Evolutionary conservation across 768 basidiomycete species (phyloP).

Genomic region (Auriculariales sp.): DNA sequence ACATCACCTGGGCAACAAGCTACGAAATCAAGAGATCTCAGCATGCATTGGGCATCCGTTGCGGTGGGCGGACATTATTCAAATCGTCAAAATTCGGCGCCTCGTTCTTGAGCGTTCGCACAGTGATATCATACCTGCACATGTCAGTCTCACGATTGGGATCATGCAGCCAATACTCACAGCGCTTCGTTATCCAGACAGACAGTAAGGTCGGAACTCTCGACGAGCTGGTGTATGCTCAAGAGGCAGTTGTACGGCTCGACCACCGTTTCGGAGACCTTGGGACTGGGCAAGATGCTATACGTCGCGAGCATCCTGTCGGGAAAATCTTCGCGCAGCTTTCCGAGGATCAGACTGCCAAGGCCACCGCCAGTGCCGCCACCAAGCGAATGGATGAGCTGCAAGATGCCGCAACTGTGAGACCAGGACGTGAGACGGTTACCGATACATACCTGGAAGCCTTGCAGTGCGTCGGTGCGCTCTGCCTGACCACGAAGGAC

Average conservation of each 20-base stretch:
- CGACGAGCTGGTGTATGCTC: slow-evolving; percentile 18
- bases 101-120: slow-evolving; percentile 8
- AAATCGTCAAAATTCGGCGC: slow-evolving; percentile 7
- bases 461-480: slow-evolving; percentile 63
- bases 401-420: slow-evolving; percentile 21
- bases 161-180: too few species aligned
- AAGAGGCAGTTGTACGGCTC: slow-evolving; percentile 18
- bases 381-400: slow-evolving; percentile 20
- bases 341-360: slow-evolving; percentile 15
- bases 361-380: slow-evolving; percentile 22
- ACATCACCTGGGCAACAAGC: slow-evolving; percentile 23
- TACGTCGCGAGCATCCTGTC: slow-evolving; percentile 17
- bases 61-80: too few species aligned
- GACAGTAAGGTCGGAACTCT: slow-evolving; percentile 18
- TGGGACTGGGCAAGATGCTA: slow-evolving; percentile 18
- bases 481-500: slow-evolving; percentile 71
- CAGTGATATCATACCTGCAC: slow-evolving; percentile 9
- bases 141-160: too few species aligned
- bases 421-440: slow-evolving; percentile 13
- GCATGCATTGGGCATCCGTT: too few species aligned
- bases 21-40: too few species aligned
- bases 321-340: slow-evolving; percentile 14
- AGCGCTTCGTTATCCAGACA: slow-evolving; percentile 13
- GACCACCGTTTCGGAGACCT: slow-evolving; percentile 18
- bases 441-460: slow-evolving; percentile 26